phyloP scores from a whole-genome alignment of 2,329 filamentous ascomycete species.

The Rasamsonia emersonii region DNA sequence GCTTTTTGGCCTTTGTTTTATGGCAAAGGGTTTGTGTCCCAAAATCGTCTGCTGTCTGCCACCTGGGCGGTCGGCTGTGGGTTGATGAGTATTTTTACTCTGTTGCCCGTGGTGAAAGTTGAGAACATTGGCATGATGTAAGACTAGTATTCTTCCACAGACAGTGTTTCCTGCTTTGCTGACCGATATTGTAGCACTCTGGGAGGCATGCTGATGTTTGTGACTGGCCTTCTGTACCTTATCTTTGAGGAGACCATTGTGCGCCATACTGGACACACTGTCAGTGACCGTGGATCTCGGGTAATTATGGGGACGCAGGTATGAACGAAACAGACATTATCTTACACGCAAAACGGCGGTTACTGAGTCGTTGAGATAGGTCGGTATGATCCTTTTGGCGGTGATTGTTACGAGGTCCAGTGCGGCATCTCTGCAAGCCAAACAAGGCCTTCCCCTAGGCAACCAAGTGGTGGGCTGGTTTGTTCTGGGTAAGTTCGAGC shows the following conservation, averaged over 20 bases:
- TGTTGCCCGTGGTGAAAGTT: constrained; percentile 76
- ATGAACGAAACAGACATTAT: too few relatives aligned
- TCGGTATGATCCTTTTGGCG: constrained; percentile 70
- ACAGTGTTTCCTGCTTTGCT: constrained; percentile 6
- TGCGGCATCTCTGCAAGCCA: constrained; percentile 74
- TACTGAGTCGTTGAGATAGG: constrained; percentile 29
- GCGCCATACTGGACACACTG: constrained; percentile 25
- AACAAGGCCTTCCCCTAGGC: constrained; percentile 72
- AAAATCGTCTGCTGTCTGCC: constrained; percentile 54
- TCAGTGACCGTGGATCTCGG: constrained; percentile 27
- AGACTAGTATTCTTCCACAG: constrained; percentile 20
- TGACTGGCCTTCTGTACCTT: constrained; percentile 69
- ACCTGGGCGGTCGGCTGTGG: constrained; percentile 71
- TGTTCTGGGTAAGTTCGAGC: constrained; percentile 51
- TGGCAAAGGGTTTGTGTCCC: constrained; percentile 61
- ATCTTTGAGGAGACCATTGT: constrained; percentile 62
- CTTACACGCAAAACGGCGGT: too few relatives aligned
- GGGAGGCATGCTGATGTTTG: constrained; percentile 70
- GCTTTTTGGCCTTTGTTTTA: constrained; percentile 70
- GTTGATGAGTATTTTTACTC: constrained; percentile 82
- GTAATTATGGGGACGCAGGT: constrained; percentile 40
- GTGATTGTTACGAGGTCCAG: constrained; percentile 84
- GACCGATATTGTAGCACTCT: constrained; percentile 46
- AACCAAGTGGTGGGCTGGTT: constrained; percentile 83
- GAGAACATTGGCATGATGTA: constrained; percentile 71